These are phyloP conservation scores for Chlamydomonas sp. DNA, from an alignment of 139 green algal species.

Conservation along the genomic window DNA sequence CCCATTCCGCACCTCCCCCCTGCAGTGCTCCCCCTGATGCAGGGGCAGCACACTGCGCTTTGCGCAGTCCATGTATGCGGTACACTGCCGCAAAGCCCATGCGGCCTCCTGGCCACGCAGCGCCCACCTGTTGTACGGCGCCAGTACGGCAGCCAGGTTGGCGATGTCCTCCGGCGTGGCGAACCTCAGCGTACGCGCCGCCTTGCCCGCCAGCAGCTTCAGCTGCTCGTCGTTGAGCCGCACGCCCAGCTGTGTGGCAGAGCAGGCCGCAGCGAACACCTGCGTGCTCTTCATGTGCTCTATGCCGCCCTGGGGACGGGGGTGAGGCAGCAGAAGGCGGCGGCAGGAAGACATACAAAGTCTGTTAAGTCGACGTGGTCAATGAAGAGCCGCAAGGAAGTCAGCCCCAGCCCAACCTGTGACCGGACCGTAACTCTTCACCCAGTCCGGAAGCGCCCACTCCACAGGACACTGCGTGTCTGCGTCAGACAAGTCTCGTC, in stretches of 20 bases:
- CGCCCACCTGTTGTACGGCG: slow-evolving; percentile 7
- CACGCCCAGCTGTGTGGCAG: neutral
- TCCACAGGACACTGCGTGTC: too few species aligned
- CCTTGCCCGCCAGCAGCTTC: neutral
- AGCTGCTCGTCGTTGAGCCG: neutral
- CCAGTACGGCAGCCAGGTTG: slow-evolving; percentile 25
- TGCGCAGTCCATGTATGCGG: neutral
- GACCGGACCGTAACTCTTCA: too few species aligned
- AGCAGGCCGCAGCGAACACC: neutral
- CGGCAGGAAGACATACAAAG: too few species aligned
- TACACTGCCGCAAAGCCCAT: neutral
- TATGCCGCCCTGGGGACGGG: neutral
- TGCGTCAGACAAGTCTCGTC: too few species aligned
- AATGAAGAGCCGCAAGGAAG: too few species aligned
- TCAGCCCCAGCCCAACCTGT: too few species aligned
- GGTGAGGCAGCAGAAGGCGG: neutral
- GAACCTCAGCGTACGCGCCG: neutral
- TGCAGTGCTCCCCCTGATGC: too few species aligned
- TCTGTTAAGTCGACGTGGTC: too few species aligned
- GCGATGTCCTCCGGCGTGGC: neutral
- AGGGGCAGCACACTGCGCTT: too few species aligned
- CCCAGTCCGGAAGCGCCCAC: too few species aligned
- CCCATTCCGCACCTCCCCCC: too few species aligned
- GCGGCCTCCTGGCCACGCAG: neutral
- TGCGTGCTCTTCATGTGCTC: neutral